Percentiles rank a stretch among this genome's conserved stretches.
These are phyloP conservation scores for Pichia deserticola DNA, from an alignment of 805 yeast genomes.

Conservation along the genomic window DNA sequence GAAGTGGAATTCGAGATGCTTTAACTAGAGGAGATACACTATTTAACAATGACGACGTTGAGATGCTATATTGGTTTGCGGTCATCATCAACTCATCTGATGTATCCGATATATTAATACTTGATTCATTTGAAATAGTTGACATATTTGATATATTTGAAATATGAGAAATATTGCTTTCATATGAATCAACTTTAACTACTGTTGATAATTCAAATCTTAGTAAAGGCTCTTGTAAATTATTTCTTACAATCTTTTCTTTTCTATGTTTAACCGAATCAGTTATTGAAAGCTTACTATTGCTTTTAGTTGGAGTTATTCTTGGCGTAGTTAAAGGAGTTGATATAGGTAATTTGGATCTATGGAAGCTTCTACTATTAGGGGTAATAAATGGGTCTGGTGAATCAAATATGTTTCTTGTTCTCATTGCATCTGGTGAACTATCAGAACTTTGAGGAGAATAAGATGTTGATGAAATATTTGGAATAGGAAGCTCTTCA, in stretches of 20 bases:
- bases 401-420: slow-evolving; percentile 9
- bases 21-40: background rate
- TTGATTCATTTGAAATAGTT: background rate
- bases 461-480: background rate
- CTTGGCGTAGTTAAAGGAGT: slow-evolving; percentile 13
- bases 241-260: background rate
- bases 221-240: slow-evolving; percentile 6
- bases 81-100: background rate
- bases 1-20: slow-evolving; percentile 22
- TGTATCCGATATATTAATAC: background rate
- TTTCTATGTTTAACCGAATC: background rate
- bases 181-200: background rate
- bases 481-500: background rate
- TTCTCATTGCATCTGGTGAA: slow-evolving; percentile 10
- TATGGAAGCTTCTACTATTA: slow-evolving; percentile 11
- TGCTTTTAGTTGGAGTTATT: slow-evolving; percentile 7
- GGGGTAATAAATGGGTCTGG: slow-evolving; percentile 29
- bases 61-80: background rate
- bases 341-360: slow-evolving; percentile 9
- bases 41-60: background rate
- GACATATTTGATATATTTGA: background rate
- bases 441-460: slow-evolving; percentile 1
- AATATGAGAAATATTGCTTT: background rate
- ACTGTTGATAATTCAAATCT: slow-evolving; percentile 4
- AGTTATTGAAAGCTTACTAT: slow-evolving; percentile 1